Evolutionary conservation across 108 stramenopile species (phyloP).

Genomic region (Pinguiococcus pyrenoidosus): DNA sequence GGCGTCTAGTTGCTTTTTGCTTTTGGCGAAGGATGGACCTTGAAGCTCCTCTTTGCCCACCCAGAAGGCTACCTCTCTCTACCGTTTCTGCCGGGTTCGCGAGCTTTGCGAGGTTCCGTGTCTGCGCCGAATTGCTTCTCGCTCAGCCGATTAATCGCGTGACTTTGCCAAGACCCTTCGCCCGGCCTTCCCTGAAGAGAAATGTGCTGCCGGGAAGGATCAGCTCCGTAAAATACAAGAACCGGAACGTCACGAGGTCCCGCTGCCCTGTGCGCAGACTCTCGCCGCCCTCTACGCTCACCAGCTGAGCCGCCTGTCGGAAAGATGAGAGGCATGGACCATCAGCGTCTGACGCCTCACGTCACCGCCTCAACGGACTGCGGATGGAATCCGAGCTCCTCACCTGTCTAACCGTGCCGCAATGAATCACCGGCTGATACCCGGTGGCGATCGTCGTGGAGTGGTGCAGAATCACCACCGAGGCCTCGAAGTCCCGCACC

Average conservation of each 20-base stretch:
- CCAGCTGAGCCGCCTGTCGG: constrained; percentile 20
- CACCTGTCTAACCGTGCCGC: constrained; percentile 36
- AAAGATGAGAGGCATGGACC: too few species aligned
- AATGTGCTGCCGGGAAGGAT: constrained; percentile 30
- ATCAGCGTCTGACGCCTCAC: too few species aligned
- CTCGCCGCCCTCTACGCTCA: constrained; percentile 21
- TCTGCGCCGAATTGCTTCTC: too few species aligned
- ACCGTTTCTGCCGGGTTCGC: too few species aligned
- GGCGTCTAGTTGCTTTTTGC: too few species aligned
- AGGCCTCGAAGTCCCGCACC: constrained; percentile 35
- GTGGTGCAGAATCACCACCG: constrained; percentile 47
- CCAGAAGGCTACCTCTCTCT: too few species aligned
- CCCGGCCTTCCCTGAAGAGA: constrained; percentile 45
- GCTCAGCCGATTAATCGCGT: too few species aligned
- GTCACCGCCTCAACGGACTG: too few species aligned
- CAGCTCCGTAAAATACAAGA: constrained; percentile 42
- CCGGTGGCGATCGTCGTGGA: constrained; percentile 40
- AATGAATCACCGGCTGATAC: constrained; percentile 49
- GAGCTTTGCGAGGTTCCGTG: too few species aligned
- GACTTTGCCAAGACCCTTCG: constrained; percentile 47
- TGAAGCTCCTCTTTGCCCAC: too few species aligned
- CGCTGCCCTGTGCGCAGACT: constrained; percentile 30
- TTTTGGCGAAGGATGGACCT: too few species aligned
- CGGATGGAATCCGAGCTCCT: constrained; percentile 12
- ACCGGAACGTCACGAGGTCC: constrained; percentile 37